Evolutionary conservation across 805 yeast species (phyloP), one percentile per base, ranked within the genome.

Genomic region (Scheffersomyces stipitis): DNA sequence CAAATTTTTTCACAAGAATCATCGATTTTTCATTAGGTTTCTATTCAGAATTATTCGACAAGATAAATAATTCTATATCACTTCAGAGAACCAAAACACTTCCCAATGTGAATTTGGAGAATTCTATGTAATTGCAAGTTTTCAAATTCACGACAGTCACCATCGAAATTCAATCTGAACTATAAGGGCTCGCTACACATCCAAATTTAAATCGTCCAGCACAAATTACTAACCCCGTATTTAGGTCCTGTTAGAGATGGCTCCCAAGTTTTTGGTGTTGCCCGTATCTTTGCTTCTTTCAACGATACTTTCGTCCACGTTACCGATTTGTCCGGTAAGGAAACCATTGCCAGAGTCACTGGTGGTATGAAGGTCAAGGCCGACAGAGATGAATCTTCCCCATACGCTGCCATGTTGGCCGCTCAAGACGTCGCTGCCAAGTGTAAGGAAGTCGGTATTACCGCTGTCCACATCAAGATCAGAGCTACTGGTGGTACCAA

Each of bases 311-410:
- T 93, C 78, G 99, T 93, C 63, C 99, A 93, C 75, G 93, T 93
- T 64, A 93, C 99, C 64, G 99, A 93, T 81, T 80, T 90, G 62
- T 87, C 98, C 64, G 99, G 99, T 77, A 93, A 91, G 77, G 99
- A 95, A 80, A 93, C 99, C 78, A 91, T 93, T 69, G 83, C 96
- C 80, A 89, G 98, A 80, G 96, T 93, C 63, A 93, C 99, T 69
- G 99, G 99, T 83, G 99, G 99, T 78, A 93, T 93, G 99, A 93
- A 93, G 83, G 99, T 93, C 75, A 93, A 93, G 84, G 99, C 99
- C 66, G 99, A 93, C 81, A 88, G 98, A 81, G 99, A 95, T 74
- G 99, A 93, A 83, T 91, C 98, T 51, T 87, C 99, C 58, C 99
- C 99, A 75, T 93, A 93, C 86, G 99, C 99, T 70, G 99, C 97